Base-by-base conservation (phyloP, 352 stramenopile genomes). In the Peronosclerospora sorghi region DNA sequence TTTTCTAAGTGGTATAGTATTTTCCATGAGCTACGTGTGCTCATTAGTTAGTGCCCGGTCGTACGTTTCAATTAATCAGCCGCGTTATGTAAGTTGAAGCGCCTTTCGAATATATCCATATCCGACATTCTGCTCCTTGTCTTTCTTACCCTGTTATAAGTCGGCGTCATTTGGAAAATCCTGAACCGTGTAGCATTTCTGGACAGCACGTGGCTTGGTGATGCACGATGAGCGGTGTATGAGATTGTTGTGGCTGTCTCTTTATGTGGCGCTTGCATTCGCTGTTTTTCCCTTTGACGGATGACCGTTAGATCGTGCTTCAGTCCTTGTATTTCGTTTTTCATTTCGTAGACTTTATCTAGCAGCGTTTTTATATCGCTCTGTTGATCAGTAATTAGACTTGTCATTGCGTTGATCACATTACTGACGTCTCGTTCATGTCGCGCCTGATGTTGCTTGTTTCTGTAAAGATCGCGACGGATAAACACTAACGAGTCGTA, bases 331-430 rank as follows among this genome's bases (percentile, higher is more conserved):
- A 75, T 45, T 35, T 52, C 37, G 10, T 21, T 5, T 12, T 23
- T 43, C 46, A 71, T 56, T 15, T 49, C 32, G 15, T 36, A 13
- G 8, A 54, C 29, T 23, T 58, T 37, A 9, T 27, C 23, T 35
- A 56, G 45, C 13, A 75, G 30, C 12, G 30, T 32, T 17, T 52
- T 30, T 9, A 62, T 32, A 20, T 68, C 59, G 8, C 41, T 44
- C 28, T 76, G 65, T n/a, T 80, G 68, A 27, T 79, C 67, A 8
- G 56, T 54, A 10, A 79, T 52, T 9, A 79, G 40, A 21, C 17
- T 53, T 12, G 62, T 73, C 45, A 76, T 62, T 9, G 64, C 57
- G 18, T 68, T 59, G 23, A 80, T 59, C 17, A 80, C 68, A 24
- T 59, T 51, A 6, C 53, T 53, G 10, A 71, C 63, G 15, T 62